Conservation (phyloP, 257 asterid genomes). For the Fraxinus pennsylvanica region DNA sequence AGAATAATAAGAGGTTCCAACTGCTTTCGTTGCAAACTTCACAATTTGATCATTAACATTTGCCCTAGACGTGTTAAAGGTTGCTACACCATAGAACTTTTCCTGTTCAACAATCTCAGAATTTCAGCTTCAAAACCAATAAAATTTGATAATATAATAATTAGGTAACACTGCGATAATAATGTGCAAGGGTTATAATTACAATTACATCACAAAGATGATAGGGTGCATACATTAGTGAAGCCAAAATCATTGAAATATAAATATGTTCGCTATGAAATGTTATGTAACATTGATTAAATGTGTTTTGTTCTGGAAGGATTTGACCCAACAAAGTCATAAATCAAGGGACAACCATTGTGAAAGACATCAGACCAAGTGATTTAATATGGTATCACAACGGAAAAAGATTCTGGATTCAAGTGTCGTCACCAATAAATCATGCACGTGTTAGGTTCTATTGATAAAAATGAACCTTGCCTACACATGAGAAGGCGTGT, state of each 20-base stretch:
- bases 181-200: neutral
- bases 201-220: neutral
- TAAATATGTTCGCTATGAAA: neutral
- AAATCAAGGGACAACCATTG: neutral
- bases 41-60: constrained; percentile 34
- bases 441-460: neutral
- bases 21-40: constrained; percentile 35
- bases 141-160: neutral
- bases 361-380: neutral
- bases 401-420: neutral
- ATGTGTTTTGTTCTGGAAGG: neutral
- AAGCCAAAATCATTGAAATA: neutral
- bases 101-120: constrained; percentile 47
- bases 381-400: too few species aligned
- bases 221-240: neutral
- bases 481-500: neutral
- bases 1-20: constrained; percentile 49
- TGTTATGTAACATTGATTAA: neutral
- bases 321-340: neutral
- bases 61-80: constrained; percentile 57
- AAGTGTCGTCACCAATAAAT: too few species aligned
- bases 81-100: constrained; percentile 47
- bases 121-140: constrained; percentile 9
- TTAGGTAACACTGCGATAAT: neutral
- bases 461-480: neutral